Conservation (phyloP, 2,329 filamentous ascomycete genomes). For the Myrmaecium sp. region DNA sequence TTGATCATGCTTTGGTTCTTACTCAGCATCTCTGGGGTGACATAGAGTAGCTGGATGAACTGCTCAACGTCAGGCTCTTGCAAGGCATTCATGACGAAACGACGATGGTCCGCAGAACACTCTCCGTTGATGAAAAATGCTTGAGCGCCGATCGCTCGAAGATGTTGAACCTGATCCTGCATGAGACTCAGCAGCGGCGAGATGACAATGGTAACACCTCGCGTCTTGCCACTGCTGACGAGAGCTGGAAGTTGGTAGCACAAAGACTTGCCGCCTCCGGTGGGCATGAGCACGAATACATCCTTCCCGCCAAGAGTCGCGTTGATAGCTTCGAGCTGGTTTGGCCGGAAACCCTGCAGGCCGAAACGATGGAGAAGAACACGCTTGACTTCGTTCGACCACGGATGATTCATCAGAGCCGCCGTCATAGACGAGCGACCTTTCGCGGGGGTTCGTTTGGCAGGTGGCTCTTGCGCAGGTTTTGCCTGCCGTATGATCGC, state of each 20-base stretch:
- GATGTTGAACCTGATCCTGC: slow-evolving; percentile 87
- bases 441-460: slow-evolving; percentile 9
- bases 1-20: slow-evolving; percentile 56
- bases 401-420: slow-evolving; percentile 44
- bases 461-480: slow-evolving; percentile 13
- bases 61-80: slow-evolving; percentile 50
- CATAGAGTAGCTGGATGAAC: slow-evolving; percentile 73
- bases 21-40: slow-evolving; percentile 92
- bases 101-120: slow-evolving; percentile 43
- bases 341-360: slow-evolving; percentile 71
- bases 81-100: slow-evolving; percentile 48
- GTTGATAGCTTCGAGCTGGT: slow-evolving; percentile 93
- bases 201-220: slow-evolving; percentile 83
- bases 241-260: slow-evolving; percentile 93
- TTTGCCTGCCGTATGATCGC: not conserved
- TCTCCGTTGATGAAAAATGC: slow-evolving; percentile 74
- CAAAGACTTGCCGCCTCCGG: slow-evolving; percentile 87
- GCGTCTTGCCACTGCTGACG: slow-evolving; percentile 61
- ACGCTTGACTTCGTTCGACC: slow-evolving; percentile 71
- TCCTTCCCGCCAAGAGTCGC: slow-evolving; percentile 76
- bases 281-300: slow-evolving; percentile 93
- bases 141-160: slow-evolving; percentile 56
- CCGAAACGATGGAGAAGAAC: slow-evolving; percentile 72
- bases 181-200: slow-evolving; percentile 89
- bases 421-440: not conserved